These are phyloP conservation scores for Aschersonia sp. DNA, from an alignment of 2,329 filamentous ascomycete genomes.

Conservation along the genomic window DNA sequence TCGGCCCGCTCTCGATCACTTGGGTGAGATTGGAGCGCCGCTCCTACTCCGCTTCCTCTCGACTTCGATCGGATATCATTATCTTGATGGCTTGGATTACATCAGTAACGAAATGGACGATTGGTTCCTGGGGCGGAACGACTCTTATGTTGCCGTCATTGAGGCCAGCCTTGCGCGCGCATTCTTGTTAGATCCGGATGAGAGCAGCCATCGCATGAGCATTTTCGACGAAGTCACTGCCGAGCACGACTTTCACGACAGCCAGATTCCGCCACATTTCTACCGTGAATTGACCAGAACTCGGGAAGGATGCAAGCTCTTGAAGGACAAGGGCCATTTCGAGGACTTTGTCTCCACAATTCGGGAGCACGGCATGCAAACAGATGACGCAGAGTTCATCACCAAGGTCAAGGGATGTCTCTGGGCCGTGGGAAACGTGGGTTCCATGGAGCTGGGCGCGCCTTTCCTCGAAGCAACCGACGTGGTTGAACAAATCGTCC, in stretches of 20 bases:
- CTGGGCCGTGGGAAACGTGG: conserved; percentile 96
- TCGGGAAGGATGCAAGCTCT: conserved; percentile 75
- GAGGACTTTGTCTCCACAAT: conserved; percentile 85
- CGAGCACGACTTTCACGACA: conserved; percentile 44
- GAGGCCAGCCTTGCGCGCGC: conserved; percentile 89
- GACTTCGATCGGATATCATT: conserved; percentile 94
- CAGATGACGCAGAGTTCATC: conserved; percentile 71
- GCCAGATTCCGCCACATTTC: conserved; percentile 84
- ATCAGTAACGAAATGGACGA: conserved; percentile 99
- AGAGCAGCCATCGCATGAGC: conserved; percentile 40
- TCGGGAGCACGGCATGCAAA: conserved; percentile 71
- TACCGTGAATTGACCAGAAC: conserved; percentile 91
- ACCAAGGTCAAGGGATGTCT: conserved; percentile 92
- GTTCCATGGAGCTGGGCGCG: conserved; percentile 92
- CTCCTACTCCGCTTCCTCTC: conserved; percentile 84
- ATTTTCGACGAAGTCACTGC: conserved; percentile 43
- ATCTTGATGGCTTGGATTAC: conserved; percentile 90
- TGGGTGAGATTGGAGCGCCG: conserved; percentile 92
- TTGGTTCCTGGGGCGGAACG: conserved; percentile 94
- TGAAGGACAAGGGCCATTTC: conserved; percentile 91
- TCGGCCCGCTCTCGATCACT: conserved; percentile 80
- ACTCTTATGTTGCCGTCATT: conserved; percentile 86
- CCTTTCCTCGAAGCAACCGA: conserved; percentile 85
- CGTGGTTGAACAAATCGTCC: conserved; percentile 73
- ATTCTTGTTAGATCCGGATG: conserved; percentile 53